Base-by-base conservation (phyloP, 495 filamentous ascomycete species). In the Podospora tetraspora region DNA sequence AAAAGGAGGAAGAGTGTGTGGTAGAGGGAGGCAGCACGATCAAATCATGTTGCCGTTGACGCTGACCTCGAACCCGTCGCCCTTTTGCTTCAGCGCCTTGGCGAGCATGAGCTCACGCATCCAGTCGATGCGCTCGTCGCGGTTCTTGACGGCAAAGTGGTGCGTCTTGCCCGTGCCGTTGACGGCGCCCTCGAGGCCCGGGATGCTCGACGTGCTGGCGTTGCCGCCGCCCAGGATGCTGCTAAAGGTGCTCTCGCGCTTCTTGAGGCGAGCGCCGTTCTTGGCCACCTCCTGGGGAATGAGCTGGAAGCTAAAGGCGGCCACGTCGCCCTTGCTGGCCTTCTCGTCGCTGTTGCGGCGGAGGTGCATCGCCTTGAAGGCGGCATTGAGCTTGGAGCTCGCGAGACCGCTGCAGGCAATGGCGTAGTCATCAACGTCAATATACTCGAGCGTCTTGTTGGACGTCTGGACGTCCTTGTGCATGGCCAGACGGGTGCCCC, bases 41-140 rank as follows among this genome's bases (percentile, higher is more conserved):
- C 43, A 93, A 72, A 96, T 86, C 79, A 87, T 87, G 72, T 87
- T 87, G 21, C 94, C 94, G 76, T 97, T 97, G 61, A 96, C 83
- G 66, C 87, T 88, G 67, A 97, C 82, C 76, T 90, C 88, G 61
- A 86, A 96, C 10, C 94, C 94, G 70, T 90, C 88, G 19, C 89
- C 88, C 80, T 92, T 92, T 74, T 91, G 90, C 81, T 87, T 89
- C 66, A 93, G 79, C 23, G 94, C 94, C 77, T 94, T 97, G 5
- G 94, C 94, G 24, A 99, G 87, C 95, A 99, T 97, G 62, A 99
- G 78, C 84, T 97, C 93, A 3, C 95, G 82, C 95, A 97, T 97
- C 95, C 95, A 99, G 71, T 97, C 94, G 68, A 97, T 97, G 32
- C 95, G 85, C 76, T 97, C 91, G 67, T 98, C 92, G 0, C 92